Percentiles rank a stretch among this genome's conserved stretches.
Conservation (phyloP, 345 rosid genomes). For the Arabidopsis arenosa region DNA sequence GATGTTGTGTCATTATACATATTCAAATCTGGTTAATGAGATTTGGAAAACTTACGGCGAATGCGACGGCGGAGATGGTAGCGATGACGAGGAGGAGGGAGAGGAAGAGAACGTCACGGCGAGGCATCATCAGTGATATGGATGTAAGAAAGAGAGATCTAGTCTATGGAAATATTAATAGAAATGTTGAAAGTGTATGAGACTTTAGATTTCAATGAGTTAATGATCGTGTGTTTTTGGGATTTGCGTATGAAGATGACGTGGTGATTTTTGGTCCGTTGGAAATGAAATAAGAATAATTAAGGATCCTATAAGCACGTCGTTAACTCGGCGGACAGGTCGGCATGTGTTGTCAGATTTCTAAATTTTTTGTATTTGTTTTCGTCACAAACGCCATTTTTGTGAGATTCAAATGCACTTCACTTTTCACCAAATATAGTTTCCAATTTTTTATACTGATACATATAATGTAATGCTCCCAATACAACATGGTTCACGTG, state of each 20-base stretch:
- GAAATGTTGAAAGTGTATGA: constrained; percentile 3
- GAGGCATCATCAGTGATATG: constrained; percentile 33
- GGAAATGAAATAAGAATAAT: not conserved
- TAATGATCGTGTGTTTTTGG: constrained; percentile 13
- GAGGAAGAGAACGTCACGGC: constrained; percentile 40
- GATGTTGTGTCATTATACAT: not conserved
- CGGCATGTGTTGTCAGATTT: constrained; percentile 26
- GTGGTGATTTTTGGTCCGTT: not conserved
- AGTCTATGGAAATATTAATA: constrained; percentile 30
- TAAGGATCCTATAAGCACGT: constrained; percentile 30
- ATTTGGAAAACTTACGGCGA: constrained; percentile 33
- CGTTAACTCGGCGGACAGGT: constrained; percentile 32
- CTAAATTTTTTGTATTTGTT: not conserved
- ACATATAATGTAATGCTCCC: not conserved
- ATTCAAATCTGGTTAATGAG: not conserved
- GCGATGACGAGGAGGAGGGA: constrained; percentile 37
- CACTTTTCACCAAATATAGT: not conserved
- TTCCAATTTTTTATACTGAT: not conserved
- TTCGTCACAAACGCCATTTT: not conserved
- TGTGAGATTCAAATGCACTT: not conserved
- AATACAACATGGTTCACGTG: constrained; percentile 17
- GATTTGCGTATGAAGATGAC: constrained; percentile 24
- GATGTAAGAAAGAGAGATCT: constrained; percentile 22
- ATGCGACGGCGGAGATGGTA: constrained; percentile 29
- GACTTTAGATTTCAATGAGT: not conserved